These are phyloP conservation scores for Venturia asperata DNA, from an alignment of 2,329 filamentous ascomycete genomes.

Conservation along the genomic window DNA sequence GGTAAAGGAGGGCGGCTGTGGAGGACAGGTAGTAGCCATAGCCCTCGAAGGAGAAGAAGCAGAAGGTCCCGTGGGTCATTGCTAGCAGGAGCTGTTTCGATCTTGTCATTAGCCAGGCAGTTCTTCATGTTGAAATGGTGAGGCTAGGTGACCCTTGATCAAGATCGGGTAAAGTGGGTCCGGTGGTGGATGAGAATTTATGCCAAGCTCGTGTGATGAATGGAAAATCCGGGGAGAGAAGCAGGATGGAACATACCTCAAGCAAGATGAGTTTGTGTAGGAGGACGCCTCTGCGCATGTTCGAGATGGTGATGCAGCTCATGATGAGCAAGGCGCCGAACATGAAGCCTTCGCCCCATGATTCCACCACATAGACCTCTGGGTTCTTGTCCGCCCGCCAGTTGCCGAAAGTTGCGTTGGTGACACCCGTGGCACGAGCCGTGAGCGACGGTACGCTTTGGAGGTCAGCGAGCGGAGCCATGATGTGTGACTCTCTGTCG, in stretches of 20 bases:
- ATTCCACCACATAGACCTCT: constrained; percentile 16
- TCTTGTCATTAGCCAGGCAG: neutral
- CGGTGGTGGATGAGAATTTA: neutral
- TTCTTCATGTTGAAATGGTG: neutral
- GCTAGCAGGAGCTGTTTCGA: constrained; percentile 45
- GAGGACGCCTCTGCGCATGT: constrained; percentile 42
- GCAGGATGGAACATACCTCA: constrained; percentile 32
- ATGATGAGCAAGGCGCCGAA: constrained; percentile 34
- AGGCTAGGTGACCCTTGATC: neutral
- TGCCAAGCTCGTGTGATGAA: neutral
- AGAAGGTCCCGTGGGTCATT: constrained; percentile 49
- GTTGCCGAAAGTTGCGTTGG: constrained; percentile 11
- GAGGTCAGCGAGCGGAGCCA: constrained; percentile 2
- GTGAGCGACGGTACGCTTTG: neutral
- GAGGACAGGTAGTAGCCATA: constrained; percentile 59
- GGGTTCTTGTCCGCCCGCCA: constrained; percentile 13
- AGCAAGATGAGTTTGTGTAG: constrained; percentile 46
- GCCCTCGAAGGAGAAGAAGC: constrained; percentile 49
- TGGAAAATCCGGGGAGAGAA: neutral
- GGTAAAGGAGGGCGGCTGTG: constrained; percentile 53
- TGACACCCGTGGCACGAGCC: neutral
- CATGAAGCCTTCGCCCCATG: constrained; percentile 18
- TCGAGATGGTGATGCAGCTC: constrained; percentile 42
- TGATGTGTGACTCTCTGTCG: neutral
- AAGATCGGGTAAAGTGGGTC: neutral